Evolutionary conservation across 2,329 filamentous ascomycete species (phyloP).

Genomic region (Moelleriella libera): DNA sequence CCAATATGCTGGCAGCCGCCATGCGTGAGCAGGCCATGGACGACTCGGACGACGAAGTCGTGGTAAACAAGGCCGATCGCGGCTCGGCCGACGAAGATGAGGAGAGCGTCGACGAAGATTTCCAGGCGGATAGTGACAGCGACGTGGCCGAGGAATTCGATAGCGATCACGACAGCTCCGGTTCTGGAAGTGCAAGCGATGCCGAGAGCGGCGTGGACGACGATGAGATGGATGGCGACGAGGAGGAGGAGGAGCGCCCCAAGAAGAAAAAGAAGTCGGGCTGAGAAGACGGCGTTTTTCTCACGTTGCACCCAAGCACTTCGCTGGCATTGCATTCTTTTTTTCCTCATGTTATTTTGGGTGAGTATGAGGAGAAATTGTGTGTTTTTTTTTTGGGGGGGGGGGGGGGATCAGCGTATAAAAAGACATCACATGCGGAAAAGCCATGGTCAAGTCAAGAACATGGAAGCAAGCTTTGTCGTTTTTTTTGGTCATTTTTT

Average conservation of each 20-base stretch:
- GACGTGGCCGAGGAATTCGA: constrained; percentile 96
- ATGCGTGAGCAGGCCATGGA: constrained; percentile 73
- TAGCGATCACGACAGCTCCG: constrained; percentile 76
- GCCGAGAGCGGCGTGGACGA: constrained; percentile 35
- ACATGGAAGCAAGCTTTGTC: too few relatives aligned
- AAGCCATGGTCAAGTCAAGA: too few relatives aligned
- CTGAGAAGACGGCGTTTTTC: neutral
- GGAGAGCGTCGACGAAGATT: constrained; percentile 92
- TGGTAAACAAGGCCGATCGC: constrained; percentile 55
- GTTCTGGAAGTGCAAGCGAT: constrained; percentile 49
- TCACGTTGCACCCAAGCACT: too few relatives aligned
- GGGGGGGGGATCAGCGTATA: too few relatives aligned
- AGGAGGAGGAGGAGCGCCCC: constrained; percentile 26
- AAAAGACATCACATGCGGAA: too few relatives aligned
- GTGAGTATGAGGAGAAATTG: too few relatives aligned
- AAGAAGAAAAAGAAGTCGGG: constrained; percentile 35
- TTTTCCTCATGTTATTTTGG: neutral
- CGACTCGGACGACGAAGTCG: constrained; percentile 72
- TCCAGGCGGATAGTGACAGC: constrained; percentile 80
- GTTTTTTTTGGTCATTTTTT: too few relatives aligned
- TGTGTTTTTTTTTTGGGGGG: too few relatives aligned
- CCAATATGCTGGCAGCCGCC: constrained; percentile 64
- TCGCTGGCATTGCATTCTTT: too few relatives aligned
- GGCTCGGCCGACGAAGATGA: constrained; percentile 93
- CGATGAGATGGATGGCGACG: constrained; percentile 25